phyloP scores from a whole-genome alignment of 2,329 filamentous ascomycete species.

The Epichloe bromicola region DNA sequence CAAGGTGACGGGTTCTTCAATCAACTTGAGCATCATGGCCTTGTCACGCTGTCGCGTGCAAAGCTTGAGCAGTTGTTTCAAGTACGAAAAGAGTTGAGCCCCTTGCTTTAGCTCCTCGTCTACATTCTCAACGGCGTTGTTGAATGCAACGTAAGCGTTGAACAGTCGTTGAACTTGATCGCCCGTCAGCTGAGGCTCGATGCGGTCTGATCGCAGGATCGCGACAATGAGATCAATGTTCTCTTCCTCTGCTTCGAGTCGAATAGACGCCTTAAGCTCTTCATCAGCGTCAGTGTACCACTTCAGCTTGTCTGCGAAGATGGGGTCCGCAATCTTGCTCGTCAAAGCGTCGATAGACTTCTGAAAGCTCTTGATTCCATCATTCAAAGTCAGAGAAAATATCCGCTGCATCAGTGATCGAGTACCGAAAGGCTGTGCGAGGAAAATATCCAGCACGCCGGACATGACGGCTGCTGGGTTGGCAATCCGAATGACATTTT shows the following conservation, averaged over 20 bases:
- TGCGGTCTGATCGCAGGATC: slow-evolving; percentile 65
- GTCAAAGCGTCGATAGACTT: slow-evolving; percentile 70
- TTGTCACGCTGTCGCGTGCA: slow-evolving; percentile 88
- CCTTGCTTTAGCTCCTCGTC: slow-evolving; percentile 82
- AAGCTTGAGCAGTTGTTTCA: slow-evolving; percentile 90
- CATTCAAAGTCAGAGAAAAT: slow-evolving; percentile 80
- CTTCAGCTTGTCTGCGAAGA: slow-evolving; percentile 70
- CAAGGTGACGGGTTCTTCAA: slow-evolving; percentile 95
- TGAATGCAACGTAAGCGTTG: slow-evolving; percentile 95
- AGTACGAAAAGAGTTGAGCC: slow-evolving; percentile 80
- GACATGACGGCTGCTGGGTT: slow-evolving; percentile 97
- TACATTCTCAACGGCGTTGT: slow-evolving; percentile 80
- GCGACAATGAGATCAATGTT: slow-evolving; percentile 76
- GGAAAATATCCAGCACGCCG: slow-evolving; percentile 85
- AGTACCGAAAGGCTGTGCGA: slow-evolving; percentile 86
- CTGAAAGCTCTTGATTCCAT: slow-evolving; percentile 79
- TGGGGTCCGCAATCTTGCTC: slow-evolving; percentile 65
- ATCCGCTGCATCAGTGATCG: slow-evolving; percentile 88
- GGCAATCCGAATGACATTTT: slow-evolving; percentile 92
- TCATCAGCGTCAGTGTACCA: slow-evolving; percentile 67
- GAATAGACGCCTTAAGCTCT: slow-evolving; percentile 57
- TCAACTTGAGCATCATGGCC: slow-evolving; percentile 89
- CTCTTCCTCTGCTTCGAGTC: slow-evolving; percentile 59
- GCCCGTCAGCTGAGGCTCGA: slow-evolving; percentile 56
- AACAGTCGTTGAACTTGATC: slow-evolving; percentile 75